Evolutionary conservation across 352 stramenopile genomes (phyloP).

Genomic region (Globisporangium takayamanum): DNA sequence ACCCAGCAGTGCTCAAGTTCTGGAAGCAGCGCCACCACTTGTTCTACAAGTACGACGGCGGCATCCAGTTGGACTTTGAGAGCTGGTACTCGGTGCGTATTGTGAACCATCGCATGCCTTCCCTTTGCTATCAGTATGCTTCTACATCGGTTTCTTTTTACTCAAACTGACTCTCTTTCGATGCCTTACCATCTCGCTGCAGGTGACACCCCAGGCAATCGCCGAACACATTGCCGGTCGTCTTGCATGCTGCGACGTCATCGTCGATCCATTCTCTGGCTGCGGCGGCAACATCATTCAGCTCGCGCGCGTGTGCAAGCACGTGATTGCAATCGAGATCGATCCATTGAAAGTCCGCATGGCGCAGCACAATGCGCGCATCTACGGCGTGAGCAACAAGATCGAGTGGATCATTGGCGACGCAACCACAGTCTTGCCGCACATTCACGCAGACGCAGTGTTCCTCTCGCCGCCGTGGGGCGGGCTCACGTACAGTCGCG

Average conservation of each 20-base stretch:
- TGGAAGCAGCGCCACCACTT: constrained; percentile 84
- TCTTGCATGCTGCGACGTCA: constrained; percentile 57
- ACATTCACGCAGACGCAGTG: constrained; percentile 73
- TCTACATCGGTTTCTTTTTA: background rate
- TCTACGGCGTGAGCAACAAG: constrained; percentile 87
- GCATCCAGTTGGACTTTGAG: constrained; percentile 89
- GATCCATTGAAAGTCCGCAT: constrained; percentile 87
- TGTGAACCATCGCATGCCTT: background rate
- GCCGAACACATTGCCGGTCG: constrained; percentile 82
- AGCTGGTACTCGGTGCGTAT: constrained; percentile 86
- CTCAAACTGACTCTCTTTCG: too few relatives aligned
- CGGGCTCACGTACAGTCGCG: constrained; percentile 65
- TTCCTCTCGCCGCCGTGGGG: constrained; percentile 92
- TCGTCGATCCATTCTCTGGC: constrained; percentile 90
- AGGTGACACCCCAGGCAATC: constrained; percentile 89
- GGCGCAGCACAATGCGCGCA: constrained; percentile 85
- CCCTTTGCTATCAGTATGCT: background rate
- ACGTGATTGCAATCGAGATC: constrained; percentile 92
- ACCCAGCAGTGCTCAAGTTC: constrained; percentile 77
- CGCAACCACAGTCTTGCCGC: constrained; percentile 71
- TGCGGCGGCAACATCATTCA: constrained; percentile 93
- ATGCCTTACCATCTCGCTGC: background rate
- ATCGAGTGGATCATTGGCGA: constrained; percentile 92
- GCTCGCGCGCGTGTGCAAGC: constrained; percentile 80
- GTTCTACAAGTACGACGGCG: constrained; percentile 89